These are phyloP conservation scores for Tolypocladium sp. DNA, from an alignment of 2,329 filamentous ascomycete species.

Conservation along the genomic window DNA sequence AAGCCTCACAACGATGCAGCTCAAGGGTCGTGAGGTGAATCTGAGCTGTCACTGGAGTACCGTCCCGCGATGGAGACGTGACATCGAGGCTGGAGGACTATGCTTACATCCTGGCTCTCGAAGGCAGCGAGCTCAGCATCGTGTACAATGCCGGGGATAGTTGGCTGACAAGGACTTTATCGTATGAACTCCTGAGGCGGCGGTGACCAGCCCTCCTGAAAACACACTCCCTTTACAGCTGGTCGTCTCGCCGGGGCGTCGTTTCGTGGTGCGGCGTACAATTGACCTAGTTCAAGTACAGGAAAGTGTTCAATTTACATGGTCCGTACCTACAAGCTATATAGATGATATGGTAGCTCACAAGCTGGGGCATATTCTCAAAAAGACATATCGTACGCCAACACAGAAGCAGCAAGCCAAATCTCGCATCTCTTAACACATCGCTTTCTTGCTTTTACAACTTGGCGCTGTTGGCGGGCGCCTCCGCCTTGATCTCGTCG, in stretches of 20 bases:
- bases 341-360: not conserved
- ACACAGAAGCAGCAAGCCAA: not conserved
- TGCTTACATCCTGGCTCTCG: not conserved
- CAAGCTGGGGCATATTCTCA: not conserved
- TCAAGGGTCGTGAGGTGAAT: too few relatives aligned
- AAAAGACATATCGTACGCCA: not conserved
- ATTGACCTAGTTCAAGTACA: not conserved
- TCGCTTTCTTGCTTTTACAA: conserved; percentile 21
- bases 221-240: not conserved
- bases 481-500: conserved; percentile 36
- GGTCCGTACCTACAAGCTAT: not conserved
- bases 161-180: too few relatives aligned
- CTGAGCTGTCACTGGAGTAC: too few relatives aligned
- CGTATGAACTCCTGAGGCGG: too few relatives aligned
- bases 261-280: not conserved
- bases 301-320: not conserved
- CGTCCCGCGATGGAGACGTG: too few relatives aligned
- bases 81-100: not conserved
- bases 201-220: too few relatives aligned
- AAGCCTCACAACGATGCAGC: too few relatives aligned
- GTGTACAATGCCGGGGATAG: too few relatives aligned
- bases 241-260: not conserved
- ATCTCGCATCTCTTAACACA: not conserved
- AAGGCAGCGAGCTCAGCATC: not conserved
- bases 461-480: conserved; percentile 30